A percentile compares a stretch with the other conserved stretches of the same genome.
phyloP scores from a whole-genome alignment of 768 basidiomycete species.

The Tulasnella sp. region DNA sequence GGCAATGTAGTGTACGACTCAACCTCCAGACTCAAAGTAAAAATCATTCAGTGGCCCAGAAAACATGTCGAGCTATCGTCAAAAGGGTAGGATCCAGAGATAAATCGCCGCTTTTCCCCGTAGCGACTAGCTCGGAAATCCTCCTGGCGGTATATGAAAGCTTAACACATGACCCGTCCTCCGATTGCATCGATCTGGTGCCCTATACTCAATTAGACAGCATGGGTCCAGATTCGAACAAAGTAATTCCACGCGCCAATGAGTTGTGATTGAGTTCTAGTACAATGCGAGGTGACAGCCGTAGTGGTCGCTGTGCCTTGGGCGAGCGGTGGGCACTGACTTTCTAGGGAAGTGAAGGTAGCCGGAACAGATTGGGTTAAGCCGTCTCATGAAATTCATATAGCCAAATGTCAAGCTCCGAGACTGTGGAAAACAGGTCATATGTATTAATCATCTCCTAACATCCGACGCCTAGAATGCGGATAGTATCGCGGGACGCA shows the following conservation, averaged over 20 bases:
- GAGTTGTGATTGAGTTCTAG: neutral
- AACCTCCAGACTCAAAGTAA: neutral
- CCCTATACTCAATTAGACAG: neutral
- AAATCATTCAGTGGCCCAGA: neutral
- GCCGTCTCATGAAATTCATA: neutral
- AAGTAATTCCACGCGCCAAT: neutral
- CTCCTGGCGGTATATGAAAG: neutral
- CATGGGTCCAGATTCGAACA: neutral
- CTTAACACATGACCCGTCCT: neutral
- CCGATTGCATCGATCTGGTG: neutral
- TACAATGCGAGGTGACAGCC: neutral
- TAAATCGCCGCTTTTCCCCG: slow-evolving; percentile 4
- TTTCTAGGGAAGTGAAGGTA: neutral
- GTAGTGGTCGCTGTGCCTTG: neutral
- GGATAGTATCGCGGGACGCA: slow-evolving; percentile 12
- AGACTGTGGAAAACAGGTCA: neutral
- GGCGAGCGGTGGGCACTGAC: neutral
- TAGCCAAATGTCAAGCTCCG: neutral
- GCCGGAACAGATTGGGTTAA: neutral
- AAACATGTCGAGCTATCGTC: neutral
- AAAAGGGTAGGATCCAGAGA: neutral
- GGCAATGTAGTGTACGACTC: neutral
- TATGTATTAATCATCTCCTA: slow-evolving; percentile 48
- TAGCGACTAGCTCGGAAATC: neutral
- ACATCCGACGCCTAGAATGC: slow-evolving; percentile 55